Base-by-base conservation (phyloP, 208 protist genomes). In the Leishmania amazonensis region DNA sequence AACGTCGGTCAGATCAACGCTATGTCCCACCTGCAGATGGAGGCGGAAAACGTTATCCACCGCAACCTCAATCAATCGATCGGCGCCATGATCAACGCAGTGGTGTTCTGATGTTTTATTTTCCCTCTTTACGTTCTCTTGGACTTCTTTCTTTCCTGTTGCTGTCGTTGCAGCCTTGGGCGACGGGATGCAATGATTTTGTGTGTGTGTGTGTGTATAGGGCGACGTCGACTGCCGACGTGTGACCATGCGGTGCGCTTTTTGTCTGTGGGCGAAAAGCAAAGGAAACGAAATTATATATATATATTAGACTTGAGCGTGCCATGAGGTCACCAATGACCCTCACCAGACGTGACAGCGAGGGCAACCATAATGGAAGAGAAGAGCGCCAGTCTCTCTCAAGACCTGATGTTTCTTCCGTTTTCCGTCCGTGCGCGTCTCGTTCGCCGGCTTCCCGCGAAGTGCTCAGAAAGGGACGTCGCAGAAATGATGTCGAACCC, bases 21-120 rank as follows among this genome's bases (percentile, higher is more conserved):
- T 31, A 91, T 96, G 72, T 84, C 86, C 2, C 94, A 97, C 83
- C 84, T 97, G 40, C 94, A 95, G 78, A 85, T 85, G 60, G 94
- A 97, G 79, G 85, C 94, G 8, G 91, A 95, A 62, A 91, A 84
- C 8, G 78, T 97, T 24, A 93, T 97, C 73, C 86, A 96, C 76
- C 85, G 88, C 58, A 96, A 95, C 76, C 84, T 97, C 35, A 94
- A 95, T 68, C 85, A 97, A 70, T 91, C 94, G 49, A 94, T 97
- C 57, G 94, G 94, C 17, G 85, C 93, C 54, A 96, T 97, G 94
- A 92, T 97, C 78, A 97, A 97, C 81, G 88, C 91, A 4, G 90
- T 97, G 17, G 94, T 95, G 35, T 97, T 97, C 75, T 97, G 90
- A 88, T 75, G 17, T 76, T 38, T 84, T 75, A 76, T 83, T 76